A percentile compares a stretch with the other conserved stretches of the same genome.
Evolutionary conservation across 352 stramenopile species (phyloP).

Genomic region (Phytophthora tubulina): DNA sequence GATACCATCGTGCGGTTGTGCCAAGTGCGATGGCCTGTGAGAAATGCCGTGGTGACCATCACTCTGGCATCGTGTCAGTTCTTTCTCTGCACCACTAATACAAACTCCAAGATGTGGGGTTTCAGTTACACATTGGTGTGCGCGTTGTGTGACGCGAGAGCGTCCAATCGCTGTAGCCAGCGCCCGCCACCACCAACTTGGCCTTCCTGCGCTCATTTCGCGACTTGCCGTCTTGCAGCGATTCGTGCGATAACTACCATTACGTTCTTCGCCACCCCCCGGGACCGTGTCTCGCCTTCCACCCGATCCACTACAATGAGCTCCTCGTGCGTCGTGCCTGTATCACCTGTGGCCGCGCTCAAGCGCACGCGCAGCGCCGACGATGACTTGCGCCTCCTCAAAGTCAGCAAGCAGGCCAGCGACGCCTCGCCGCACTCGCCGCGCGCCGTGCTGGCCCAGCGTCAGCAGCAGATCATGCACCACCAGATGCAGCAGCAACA

Average conservation of each 20-base stretch:
- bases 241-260: constrained; percentile 28
- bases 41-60: constrained; percentile 22
- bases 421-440: constrained; percentile 61
- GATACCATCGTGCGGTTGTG: constrained; percentile 29
- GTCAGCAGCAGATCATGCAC: constrained; percentile 37
- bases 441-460: constrained; percentile 38
- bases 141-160: constrained; percentile 28
- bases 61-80: constrained; percentile 18
- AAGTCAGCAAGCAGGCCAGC: constrained; percentile 66
- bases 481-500: constrained; percentile 35
- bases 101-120: constrained; percentile 35
- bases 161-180: constrained; percentile 48
- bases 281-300: constrained; percentile 4
- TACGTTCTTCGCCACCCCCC: constrained; percentile 10
- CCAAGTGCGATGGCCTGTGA: constrained; percentile 29
- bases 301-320: constrained; percentile 53
- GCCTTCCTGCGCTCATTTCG: constrained; percentile 25
- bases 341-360: constrained; percentile 51
- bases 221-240: constrained; percentile 25
- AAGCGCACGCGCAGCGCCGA: constrained; percentile 68
- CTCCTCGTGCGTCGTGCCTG: constrained; percentile 61
- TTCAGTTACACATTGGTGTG: constrained; percentile 36
- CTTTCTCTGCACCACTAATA: constrained; percentile 17
- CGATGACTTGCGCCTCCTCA: constrained; percentile 68
- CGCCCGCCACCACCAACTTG: constrained; percentile 18